Evolutionary conservation across 192 early-diverging fungal genomes (phyloP), one percentile per base, ranked within the genome.

Genomic region (Umbelopsis sp.): DNA sequence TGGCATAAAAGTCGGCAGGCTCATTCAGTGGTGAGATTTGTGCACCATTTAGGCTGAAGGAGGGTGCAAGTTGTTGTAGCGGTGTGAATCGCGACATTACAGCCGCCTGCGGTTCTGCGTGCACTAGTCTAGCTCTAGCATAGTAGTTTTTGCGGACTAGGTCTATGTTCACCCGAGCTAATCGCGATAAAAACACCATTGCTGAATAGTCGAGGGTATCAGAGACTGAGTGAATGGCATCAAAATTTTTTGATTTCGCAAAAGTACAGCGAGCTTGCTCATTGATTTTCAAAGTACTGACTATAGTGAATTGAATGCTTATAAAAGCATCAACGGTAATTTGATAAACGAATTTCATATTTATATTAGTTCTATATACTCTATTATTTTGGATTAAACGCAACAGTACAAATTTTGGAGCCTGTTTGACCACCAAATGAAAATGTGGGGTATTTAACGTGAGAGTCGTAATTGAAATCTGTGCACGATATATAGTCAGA

Each of bases 341-440:
- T 33, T 16, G 10, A 33, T 61, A 35, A 64, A 22, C 58, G 55
- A 13, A 55, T 61, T 66, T 27, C 48, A 47, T 50, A 11, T 64
- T 45, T 53, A 27, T 22, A 66, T 65, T 66, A 21, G 22, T 64
- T 68, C 47, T 41, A 61, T 72, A 68, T 21, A 21, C n/a, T 33
- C 21, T 76, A 71, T 73, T 50, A 61, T 70, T 85, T 82, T 64
- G 89, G 88, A 41, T 71, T 78, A 74, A 97, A 94, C 4, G 92
- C 91, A 13, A 94, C 87, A 1, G 93, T 97, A 35, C 86, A 89
- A 30, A 96, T 93, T 10, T 85, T 94, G 75, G 94, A 93, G n/a
- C 96, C 96, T 30, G 87, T 88, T 0, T 86, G 86, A 0, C 96
- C 96, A 66, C 96, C 95, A 85, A 98, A 98, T 66, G 73, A 83